Evolutionary conservation across 129 eudicot species (phyloP).

Genomic region (Tanacetum coccineum): DNA sequence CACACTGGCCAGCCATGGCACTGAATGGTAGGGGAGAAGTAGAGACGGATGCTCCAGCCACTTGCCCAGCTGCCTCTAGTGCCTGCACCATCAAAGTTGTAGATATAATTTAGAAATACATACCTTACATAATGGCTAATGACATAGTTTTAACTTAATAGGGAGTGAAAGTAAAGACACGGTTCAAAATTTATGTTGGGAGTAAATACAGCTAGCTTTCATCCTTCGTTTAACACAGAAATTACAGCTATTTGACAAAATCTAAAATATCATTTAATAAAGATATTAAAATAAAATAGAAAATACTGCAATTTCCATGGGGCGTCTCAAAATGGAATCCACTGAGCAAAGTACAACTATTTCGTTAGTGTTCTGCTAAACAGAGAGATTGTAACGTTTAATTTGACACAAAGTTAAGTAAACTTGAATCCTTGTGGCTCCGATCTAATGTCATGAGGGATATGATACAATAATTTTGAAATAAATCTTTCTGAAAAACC

Average conservation of each 20-base stretch:
- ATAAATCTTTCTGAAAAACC: background rate
- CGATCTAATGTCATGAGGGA: background rate
- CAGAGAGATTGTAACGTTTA: background rate
- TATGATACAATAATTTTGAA: background rate
- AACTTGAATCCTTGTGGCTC: background rate
- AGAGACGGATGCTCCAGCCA: slow-evolving; percentile 89
- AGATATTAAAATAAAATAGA: background rate
- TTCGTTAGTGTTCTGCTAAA: background rate
- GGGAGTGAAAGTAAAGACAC: background rate
- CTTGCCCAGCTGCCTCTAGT: slow-evolving; percentile 98
- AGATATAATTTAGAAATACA: background rate
- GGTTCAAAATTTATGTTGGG: background rate
- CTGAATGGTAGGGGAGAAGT: slow-evolving; percentile 95
- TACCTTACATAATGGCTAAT: background rate
- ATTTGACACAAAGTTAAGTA: background rate
- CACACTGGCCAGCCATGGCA: slow-evolving; percentile 91
- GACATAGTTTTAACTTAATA: background rate
- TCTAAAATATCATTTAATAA: background rate
- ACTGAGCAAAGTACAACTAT: background rate
- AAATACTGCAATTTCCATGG: background rate
- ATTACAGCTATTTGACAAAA: background rate
- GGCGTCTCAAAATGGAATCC: slow-evolving; percentile 4
- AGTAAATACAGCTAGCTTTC: background rate
- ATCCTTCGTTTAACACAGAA: background rate
- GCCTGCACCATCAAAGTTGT: slow-evolving; percentile 48